These are phyloP conservation scores for Pinus tabuliformis DNA, from an alignment of 75 land plant species.

Conservation along the genomic window DNA sequence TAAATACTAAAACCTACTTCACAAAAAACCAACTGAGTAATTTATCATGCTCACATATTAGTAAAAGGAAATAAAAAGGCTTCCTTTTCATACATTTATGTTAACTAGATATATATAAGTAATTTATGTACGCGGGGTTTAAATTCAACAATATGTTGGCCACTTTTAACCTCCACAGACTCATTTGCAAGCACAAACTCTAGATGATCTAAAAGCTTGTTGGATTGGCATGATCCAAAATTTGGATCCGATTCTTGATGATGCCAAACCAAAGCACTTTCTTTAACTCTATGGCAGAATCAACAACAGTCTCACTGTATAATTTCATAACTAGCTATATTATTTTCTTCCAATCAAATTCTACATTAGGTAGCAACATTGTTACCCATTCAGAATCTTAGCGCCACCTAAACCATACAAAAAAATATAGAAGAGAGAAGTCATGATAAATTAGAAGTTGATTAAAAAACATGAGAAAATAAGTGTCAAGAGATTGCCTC, in stretches of 20 bases:
- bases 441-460: too few relatives aligned
- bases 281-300: conserved; percentile 70
- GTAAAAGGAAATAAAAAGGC: neutral
- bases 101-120: neutral
- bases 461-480: neutral
- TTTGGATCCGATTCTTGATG: conserved; percentile 72
- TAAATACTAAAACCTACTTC: too few relatives aligned
- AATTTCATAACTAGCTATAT: conserved; percentile 59
- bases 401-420: conserved; percentile 32
- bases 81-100: neutral
- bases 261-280: conserved; percentile 78
- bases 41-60: too few relatives aligned
- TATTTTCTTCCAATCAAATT: conserved; percentile 61
- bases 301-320: conserved; percentile 78
- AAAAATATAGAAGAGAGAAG: neutral
- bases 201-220: conserved; percentile 70
- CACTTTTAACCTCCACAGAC: conserved; percentile 17
- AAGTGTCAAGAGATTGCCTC: conserved; percentile 27
- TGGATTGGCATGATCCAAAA: conserved; percentile 16
- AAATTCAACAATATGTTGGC: conserved; percentile 57
- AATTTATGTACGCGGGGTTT: conserved; percentile 48
- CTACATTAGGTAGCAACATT: conserved; percentile 6
- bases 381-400: conserved; percentile 54
- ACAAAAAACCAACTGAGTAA: too few relatives aligned
- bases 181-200: conserved; percentile 78